phyloP scores from a whole-genome alignment of 345 rosid genomes.

The Capsella bursapastoris region DNA sequence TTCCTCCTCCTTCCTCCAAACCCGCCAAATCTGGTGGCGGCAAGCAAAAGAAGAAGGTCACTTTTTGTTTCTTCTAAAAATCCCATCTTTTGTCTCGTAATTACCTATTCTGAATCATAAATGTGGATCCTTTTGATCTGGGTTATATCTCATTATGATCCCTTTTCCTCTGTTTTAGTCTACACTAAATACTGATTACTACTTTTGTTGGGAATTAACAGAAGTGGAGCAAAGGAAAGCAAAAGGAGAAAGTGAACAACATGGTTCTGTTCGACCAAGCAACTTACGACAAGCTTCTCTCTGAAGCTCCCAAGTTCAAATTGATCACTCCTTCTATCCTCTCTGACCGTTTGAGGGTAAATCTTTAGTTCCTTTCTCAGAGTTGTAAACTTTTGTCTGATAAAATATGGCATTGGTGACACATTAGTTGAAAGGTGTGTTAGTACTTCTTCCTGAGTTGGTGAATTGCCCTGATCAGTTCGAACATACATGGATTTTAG shows the following conservation, averaged over 20 bases:
- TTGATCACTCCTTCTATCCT: conserved; percentile 53
- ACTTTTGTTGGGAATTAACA: conserved; percentile 14
- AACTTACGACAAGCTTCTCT: conserved; percentile 60
- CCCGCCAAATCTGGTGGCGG: conserved; percentile 49
- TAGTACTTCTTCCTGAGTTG: not conserved
- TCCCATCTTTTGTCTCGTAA: not conserved
- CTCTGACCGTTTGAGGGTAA: conserved; percentile 57
- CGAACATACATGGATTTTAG: not conserved
- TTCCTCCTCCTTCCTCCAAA: conserved; percentile 47
- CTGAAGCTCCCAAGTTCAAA: conserved; percentile 61
- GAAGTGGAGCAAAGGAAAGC: conserved; percentile 71
- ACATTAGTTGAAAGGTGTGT: not conserved
- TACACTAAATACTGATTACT: not conserved
- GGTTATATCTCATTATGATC: not conserved
- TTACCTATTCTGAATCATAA: not conserved
- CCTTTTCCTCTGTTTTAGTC: not conserved
- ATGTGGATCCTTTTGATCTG: not conserved
- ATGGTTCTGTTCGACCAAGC: conserved; percentile 62
- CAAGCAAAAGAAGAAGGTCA: conserved; percentile 47
- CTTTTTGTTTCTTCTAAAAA: not conserved
- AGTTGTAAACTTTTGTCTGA: not conserved
- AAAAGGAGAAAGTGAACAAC: conserved; percentile 71
- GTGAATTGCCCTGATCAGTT: too few species aligned
- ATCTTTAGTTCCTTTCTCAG: not conserved
- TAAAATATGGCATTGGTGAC: not conserved